These are phyloP conservation scores for Saccharomyces pastorianus DNA, from an alignment of 1,139 yeast genomes.

Conservation along the genomic window DNA sequence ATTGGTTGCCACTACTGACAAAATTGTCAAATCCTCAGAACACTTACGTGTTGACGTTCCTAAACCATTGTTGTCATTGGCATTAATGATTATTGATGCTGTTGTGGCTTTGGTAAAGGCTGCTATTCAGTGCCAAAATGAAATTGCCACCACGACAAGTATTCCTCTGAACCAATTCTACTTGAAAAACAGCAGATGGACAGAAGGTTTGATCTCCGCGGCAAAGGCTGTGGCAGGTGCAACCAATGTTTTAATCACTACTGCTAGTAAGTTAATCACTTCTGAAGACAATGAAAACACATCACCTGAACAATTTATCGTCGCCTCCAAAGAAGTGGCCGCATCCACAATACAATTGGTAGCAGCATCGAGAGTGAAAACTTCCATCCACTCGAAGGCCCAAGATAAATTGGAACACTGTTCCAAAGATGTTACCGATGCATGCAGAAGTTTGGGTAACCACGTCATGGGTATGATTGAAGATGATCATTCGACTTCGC, in stretches of 20 bases:
- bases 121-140: conserved; percentile 76
- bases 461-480: conserved; percentile 10
- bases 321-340: conserved; percentile 86
- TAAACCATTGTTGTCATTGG: conserved; percentile 70
- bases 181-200: conserved; percentile 86
- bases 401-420: conserved; percentile 70
- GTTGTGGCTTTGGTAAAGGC: conserved; percentile 65
- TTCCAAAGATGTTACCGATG: conserved; percentile 59
- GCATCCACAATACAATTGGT: conserved; percentile 91
- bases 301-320: conserved; percentile 77
- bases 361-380: conserved; percentile 85
- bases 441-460: conserved; percentile 54
- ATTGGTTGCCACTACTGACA: conserved; percentile 46
- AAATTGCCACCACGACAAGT: conserved; percentile 51
- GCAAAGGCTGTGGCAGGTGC: conserved; percentile 84
- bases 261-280: conserved; percentile 77
- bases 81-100: conserved; percentile 75
- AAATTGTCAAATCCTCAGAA: conserved; percentile 59
- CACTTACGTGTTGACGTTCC: conserved; percentile 66
- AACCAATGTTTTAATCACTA: conserved; percentile 68
- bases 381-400: conserved; percentile 65
- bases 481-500: neutral
- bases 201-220: conserved; percentile 88
- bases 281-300: conserved; percentile 35
- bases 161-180: conserved; percentile 53